Evolutionary conservation across 768 basidiomycete species (phyloP), one percentile per base, ranked within the genome.

Genomic region (Termitomyces eurrhizus): DNA sequence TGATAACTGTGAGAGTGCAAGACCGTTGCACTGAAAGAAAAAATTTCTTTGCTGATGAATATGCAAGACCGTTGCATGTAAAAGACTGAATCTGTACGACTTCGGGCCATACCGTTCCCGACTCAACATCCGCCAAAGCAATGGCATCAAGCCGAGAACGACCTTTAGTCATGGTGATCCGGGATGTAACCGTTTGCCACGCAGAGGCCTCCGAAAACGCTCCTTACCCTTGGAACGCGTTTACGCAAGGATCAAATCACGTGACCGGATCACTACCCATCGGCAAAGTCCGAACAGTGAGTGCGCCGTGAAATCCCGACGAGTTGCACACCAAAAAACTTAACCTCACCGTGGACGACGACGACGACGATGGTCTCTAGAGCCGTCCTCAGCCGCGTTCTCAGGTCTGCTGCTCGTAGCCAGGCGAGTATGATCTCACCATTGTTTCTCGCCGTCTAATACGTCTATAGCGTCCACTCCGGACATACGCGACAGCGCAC

Each of bases 401-500:
- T 73, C 35, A 65, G 67, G 51, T 66, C 62, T 64, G 67, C 70
- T 46, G 41, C 68, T 39, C 67, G 66, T 51, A 62, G 61, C 59
- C 64, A 64, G 9, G 67, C 63, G 48, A 48, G 66, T 58, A 11
- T n/a, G 8, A 12, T 21, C 1, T 12, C 4, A 14, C 14, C 3
- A 14, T 18, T 5, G 6, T 32, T 41, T 29, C 12, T 41, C 24
- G 29, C 26, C 46, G 32, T 48, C 48, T 61, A 24, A 56, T 32
- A 35, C 57, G 37, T 49, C 8, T 36, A 32, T 58, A 62, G 65
- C 65, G 64, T 45, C 44, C 59, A 39, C 50, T 87, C 72, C 85
- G 91, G 71, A 79, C 83, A 66, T 90, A 90, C 69, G 91, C 91
- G 68, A 92, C 91, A 62, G 83, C 85, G 61, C 83, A 81, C 66